Evolutionary conservation across 2,329 filamentous ascomycete species (phyloP).

Genomic region (Fusarium torreyae): DNA sequence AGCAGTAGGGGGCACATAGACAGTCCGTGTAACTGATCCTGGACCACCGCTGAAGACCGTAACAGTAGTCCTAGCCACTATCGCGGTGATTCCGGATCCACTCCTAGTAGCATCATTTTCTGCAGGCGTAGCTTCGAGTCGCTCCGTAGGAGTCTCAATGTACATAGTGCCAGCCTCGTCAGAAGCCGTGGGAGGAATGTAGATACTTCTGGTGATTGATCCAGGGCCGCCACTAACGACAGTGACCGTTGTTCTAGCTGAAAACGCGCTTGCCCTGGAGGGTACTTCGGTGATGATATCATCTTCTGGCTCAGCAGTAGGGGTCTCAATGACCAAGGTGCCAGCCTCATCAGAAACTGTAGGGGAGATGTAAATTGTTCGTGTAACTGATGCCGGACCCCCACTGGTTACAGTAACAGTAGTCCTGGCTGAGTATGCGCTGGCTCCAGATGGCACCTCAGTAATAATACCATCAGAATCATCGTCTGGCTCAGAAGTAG

Average conservation of each 20-base stretch:
- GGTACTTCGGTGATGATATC: neutral
- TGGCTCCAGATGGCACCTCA: fast-evolving
- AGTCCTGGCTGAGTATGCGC: neutral
- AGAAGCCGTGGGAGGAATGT: constrained; percentile 5
- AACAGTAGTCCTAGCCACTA: constrained; percentile 3
- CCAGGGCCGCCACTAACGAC: constrained; percentile 5
- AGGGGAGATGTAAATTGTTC: neutral
- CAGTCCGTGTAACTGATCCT: neutral
- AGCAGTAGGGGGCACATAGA: neutral
- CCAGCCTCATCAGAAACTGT: neutral
- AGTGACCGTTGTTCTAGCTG: neutral
- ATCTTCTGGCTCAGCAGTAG: fast-evolving
- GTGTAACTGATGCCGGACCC: neutral
- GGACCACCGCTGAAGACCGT: constrained; percentile 6
- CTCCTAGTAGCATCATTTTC: neutral
- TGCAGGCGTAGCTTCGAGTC: neutral
- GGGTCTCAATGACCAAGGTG: constrained; percentile 14
- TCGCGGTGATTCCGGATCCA: fast-evolving
- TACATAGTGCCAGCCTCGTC: constrained; percentile 1
- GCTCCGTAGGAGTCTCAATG: neutral
- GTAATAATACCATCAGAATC: neutral
- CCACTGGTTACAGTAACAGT: constrained; percentile 13
- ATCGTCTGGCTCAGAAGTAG: fast-evolving
- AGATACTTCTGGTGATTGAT: neutral
- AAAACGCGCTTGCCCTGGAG: too few relatives aligned